These are phyloP conservation scores for Echium plantagineum DNA, from an alignment of 257 asterid genomes.

Conservation along the genomic window DNA sequence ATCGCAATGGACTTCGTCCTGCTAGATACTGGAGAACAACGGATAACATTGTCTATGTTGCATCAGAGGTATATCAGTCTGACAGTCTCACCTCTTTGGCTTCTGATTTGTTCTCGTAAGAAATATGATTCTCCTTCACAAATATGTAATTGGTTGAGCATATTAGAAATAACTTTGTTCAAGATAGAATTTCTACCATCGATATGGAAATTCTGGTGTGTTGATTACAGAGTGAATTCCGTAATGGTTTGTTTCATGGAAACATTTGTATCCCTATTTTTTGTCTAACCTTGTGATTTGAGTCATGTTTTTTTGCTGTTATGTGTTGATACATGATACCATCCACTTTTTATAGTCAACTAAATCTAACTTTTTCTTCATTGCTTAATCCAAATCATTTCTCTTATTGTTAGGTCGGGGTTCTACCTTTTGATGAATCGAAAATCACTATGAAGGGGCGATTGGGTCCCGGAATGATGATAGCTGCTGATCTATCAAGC, in stretches of 20 bases:
- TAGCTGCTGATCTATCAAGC: conserved; percentile 65
- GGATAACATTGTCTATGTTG: conserved; percentile 93
- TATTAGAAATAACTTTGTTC: too few species aligned
- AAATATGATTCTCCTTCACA: too few species aligned
- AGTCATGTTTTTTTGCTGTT: too few species aligned
- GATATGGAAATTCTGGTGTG: too few species aligned
- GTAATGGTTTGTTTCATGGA: too few species aligned
- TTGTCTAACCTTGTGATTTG: too few species aligned
- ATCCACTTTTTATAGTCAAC: neutral
- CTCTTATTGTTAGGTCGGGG: conserved; percentile 66
- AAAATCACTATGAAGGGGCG: conserved; percentile 95
- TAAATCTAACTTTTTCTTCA: too few species aligned
- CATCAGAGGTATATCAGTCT: conserved; percentile 76
- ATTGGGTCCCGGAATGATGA: conserved; percentile 99
- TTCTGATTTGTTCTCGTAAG: too few species aligned
- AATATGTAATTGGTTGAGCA: too few species aligned
- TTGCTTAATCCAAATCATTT: conserved; percentile 9
- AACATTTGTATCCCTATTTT: too few species aligned
- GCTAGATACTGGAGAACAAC: conserved; percentile 97
- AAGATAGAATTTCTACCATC: too few species aligned
- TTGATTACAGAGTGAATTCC: too few species aligned
- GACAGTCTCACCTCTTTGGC: conserved; percentile 8
- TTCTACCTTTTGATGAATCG: conserved; percentile 83
- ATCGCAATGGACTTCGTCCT: conserved; percentile 99
- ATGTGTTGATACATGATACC: neutral